Evolutionary conservation across 2,329 filamentous ascomycete genomes (phyloP), one percentile per base, ranked within the genome.

Genomic region (Aspergillus sp.): DNA sequence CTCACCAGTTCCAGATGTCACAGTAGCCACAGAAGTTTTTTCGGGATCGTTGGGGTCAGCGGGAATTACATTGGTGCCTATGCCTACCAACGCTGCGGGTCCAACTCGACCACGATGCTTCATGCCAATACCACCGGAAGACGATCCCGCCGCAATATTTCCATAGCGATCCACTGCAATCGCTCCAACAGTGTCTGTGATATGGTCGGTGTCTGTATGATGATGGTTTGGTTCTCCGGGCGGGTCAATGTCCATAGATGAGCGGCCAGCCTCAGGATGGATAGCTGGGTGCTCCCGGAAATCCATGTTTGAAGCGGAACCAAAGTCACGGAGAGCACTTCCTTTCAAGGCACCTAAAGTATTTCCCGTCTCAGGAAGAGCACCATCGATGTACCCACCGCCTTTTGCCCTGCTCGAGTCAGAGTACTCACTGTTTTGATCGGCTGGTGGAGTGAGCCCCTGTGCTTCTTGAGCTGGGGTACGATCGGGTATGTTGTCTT

Each of bases 91-190:
- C 13, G 93, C 93, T 30, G 93, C 94, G 29, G 93, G 93, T 0
- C 93, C 94, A 50, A 95, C 79, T 31, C 93, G 85, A 5, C 93
- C 94, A 47, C 83, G 82, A 65, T 95, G 90, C 64, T 98, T 98
- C 91, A 98, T 96, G 27, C 93, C 91, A 62, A 98, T 98, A 1
- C 93, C 93, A 5, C 93, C 93, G 11, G 94, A 98, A 2, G 93
- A 98, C 2, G 93, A 95, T 11, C 86, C 93, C 4, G 91, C 93
- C 5, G 94, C 91, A 60, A 98, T 95, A 46, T 86, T 85, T 11
- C 93, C 93, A 54, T 78, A 80, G 39, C 79, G 78, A 59, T 98
- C 93, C 50, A 98, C 84, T 8, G 90, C 93, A 60, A 98, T 95
- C 27, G 90, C 93, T 36, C 94, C 93, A 46, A 98, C 90, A 9